These are phyloP conservation scores for Globisporangium paddicum DNA, from an alignment of 352 stramenopile species.

Conservation along the genomic window DNA sequence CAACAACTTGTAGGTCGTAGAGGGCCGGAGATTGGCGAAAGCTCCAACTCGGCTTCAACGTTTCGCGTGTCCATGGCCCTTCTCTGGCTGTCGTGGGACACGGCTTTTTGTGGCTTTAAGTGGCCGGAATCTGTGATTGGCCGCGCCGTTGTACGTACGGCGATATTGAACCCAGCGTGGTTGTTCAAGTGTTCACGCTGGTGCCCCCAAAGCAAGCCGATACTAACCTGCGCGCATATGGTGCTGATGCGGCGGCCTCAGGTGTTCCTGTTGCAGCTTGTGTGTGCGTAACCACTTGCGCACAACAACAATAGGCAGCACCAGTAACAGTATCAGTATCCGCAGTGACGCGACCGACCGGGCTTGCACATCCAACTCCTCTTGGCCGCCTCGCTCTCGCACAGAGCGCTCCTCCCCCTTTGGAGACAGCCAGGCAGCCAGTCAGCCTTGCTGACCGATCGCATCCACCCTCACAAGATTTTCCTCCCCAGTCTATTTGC, in stretches of 20 bases:
- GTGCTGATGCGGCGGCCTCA: background rate
- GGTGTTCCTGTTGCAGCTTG: background rate
- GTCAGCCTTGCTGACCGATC: background rate
- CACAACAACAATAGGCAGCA: too few relatives aligned
- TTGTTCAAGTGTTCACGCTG: background rate
- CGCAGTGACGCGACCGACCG: background rate
- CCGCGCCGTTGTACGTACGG: background rate
- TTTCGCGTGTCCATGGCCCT: too few relatives aligned
- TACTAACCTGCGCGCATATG: background rate
- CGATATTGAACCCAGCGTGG: conserved; percentile 9
- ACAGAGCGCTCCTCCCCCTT: background rate
- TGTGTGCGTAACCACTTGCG: conserved; percentile 2
- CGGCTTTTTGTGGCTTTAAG: conserved; percentile 7
- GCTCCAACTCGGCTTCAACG: background rate
- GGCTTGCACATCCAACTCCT: background rate
- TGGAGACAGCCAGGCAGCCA: too few relatives aligned
- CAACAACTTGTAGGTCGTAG: too few relatives aligned
- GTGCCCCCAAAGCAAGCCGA: background rate
- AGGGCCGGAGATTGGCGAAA: background rate
- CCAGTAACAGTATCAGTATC: too few relatives aligned
- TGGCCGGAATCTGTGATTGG: conserved; percentile 6
- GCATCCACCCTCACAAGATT: background rate
- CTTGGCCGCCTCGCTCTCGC: too few relatives aligned
- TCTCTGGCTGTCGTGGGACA: background rate
- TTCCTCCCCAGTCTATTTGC: background rate